Percentiles rank a stretch among this genome's conserved stretches.
These are phyloP conservation scores for Boletus barrowsii DNA, from an alignment of 768 basidiomycete species.

Conservation along the genomic window DNA sequence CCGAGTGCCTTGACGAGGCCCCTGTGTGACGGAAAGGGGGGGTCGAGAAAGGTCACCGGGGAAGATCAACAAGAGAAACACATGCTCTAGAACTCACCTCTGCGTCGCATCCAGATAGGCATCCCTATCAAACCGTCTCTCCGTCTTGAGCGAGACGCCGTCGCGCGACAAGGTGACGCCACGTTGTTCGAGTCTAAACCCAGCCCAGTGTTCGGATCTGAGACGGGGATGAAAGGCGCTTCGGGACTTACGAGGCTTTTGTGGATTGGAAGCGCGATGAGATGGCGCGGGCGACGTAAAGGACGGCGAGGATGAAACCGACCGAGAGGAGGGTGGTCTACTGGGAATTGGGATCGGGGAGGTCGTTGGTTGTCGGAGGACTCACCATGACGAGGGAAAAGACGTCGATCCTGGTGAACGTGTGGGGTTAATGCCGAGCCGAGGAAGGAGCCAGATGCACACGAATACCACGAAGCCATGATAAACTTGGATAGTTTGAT, in stretches of 20 bases:
- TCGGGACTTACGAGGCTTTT: conserved; percentile 49
- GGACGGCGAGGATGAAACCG: conserved; percentile 42
- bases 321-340: conserved; percentile 44
- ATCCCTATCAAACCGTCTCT: conserved; percentile 54
- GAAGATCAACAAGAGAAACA: too few species aligned
- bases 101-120: conserved; percentile 74
- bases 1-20: conserved; percentile 52
- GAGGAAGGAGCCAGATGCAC: neutral
- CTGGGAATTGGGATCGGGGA: neutral
- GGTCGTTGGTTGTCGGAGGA: neutral
- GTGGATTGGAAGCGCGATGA: conserved; percentile 45
- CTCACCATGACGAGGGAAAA: conserved; percentile 17
- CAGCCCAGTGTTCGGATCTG: neutral
- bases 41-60: neutral
- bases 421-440: neutral
- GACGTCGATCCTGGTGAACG: conserved; percentile 13
- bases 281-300: conserved; percentile 37
- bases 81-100: conserved; percentile 47
- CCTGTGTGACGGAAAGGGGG: conserved; percentile 20
- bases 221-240: neutral
- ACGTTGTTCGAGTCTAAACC: conserved; percentile 43
- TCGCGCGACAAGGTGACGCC: conserved; percentile 56
- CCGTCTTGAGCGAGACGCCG: conserved; percentile 66
- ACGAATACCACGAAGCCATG: conserved; percentile 18
- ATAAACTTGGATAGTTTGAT: neutral